These are phyloP conservation scores for Musa acuminata DNA, from an alignment of 176 grass and related monocot genomes.

Conservation along the genomic window DNA sequence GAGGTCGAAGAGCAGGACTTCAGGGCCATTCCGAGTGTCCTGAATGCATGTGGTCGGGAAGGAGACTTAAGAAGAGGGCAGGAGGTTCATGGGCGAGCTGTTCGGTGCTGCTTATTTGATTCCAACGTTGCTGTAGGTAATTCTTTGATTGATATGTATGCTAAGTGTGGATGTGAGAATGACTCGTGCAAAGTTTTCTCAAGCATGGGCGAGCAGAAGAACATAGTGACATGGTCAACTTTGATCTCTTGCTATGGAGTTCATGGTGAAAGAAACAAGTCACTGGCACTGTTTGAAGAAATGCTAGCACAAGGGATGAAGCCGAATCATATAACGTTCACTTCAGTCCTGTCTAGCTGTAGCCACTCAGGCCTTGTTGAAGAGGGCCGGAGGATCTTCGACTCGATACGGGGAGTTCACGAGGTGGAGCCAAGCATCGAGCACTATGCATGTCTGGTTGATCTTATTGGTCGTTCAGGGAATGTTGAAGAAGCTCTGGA, in stretches of 20 bases:
- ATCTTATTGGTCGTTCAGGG: slow-evolving; percentile 43
- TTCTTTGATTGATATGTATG: slow-evolving; percentile 48
- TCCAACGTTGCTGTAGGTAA: slow-evolving; percentile 31
- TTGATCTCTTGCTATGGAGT: slow-evolving; percentile 46
- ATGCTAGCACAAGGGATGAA: slow-evolving; percentile 32
- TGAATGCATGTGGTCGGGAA: slow-evolving; percentile 37
- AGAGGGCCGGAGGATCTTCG: slow-evolving; percentile 34
- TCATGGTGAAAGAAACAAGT: slow-evolving; percentile 40
- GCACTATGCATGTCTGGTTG: slow-evolving; percentile 63
- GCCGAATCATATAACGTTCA: slow-evolving; percentile 46
- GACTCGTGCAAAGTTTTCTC: slow-evolving; percentile 24
- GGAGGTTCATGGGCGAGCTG: slow-evolving; percentile 43
- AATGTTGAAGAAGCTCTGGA: slow-evolving; percentile 37
- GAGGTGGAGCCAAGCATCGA: slow-evolving; percentile 25
- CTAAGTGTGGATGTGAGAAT: slow-evolving; percentile 28
- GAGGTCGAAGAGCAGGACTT: slow-evolving; percentile 27
- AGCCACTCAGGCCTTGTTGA: slow-evolving; percentile 39
- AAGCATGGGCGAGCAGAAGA: slow-evolving; percentile 26
- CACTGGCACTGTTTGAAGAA: slow-evolving; percentile 29
- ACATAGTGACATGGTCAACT: slow-evolving; percentile 52
- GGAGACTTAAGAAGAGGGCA: slow-evolving; percentile 47
- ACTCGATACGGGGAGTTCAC: slow-evolving; percentile 31
- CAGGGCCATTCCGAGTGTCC: slow-evolving; percentile 28
- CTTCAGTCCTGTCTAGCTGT: slow-evolving; percentile 45
- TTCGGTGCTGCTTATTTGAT: slow-evolving; percentile 26